Evolutionary conservation across 257 asterid genomes (phyloP).

Genomic region (Solanum bukasovii): DNA sequence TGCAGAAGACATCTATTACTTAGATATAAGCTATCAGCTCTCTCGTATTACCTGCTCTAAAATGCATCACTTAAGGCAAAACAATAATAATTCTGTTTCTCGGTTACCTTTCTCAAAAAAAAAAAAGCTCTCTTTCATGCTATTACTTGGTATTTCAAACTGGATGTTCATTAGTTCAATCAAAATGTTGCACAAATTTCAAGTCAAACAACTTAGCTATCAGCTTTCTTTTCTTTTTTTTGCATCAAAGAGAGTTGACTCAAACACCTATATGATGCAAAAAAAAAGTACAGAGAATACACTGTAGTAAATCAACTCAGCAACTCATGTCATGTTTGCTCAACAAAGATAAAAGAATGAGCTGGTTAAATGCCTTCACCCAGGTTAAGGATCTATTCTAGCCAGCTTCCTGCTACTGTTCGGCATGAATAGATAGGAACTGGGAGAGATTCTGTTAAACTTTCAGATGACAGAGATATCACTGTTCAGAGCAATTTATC

Average conservation of each 20-base stretch:
- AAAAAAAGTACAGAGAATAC: neutral
- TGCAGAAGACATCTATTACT: neutral
- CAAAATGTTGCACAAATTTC: neutral
- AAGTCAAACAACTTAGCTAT: neutral
- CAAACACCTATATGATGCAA: neutral
- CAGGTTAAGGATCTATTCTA: neutral
- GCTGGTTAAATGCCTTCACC: neutral
- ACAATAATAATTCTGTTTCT: neutral
- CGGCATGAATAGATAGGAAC: neutral
- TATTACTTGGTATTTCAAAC: neutral
- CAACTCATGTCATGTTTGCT: neutral
- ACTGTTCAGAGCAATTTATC: neutral
- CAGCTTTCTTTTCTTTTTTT: neutral
- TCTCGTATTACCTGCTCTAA: neutral
- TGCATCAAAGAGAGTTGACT: neutral
- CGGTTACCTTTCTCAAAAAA: too few relatives aligned
- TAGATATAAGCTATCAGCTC: neutral
- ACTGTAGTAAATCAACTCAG: neutral
- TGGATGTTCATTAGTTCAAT: neutral
- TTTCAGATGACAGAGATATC: neutral
- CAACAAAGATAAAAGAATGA: neutral
- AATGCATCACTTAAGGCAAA: neutral
- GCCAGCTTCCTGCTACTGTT: neutral
- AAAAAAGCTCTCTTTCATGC: neutral
- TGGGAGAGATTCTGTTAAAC: neutral